These are phyloP conservation scores for Carex pumila DNA, from an alignment of 176 grass and related monocot genomes.

Conservation along the genomic window DNA sequence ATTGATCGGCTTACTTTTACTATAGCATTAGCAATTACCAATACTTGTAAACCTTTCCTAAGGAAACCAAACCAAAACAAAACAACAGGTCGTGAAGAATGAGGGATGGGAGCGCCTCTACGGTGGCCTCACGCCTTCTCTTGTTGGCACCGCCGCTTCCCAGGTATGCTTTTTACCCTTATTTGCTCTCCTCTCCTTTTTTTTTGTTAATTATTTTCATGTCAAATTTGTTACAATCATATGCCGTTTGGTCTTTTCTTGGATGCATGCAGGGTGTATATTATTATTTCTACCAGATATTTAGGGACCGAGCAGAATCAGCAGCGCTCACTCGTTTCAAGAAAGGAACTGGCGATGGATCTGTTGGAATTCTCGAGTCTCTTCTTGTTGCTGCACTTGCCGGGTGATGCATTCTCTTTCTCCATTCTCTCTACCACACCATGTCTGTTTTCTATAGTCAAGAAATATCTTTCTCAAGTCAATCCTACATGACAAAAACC, in stretches of 20 bases:
- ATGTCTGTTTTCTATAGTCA: neutral
- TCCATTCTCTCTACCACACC: neutral
- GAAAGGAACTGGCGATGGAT: slow-evolving; percentile 77
- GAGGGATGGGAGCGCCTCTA: slow-evolving; percentile 92
- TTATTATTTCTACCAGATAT: slow-evolving; percentile 98
- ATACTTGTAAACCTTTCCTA: too few species aligned
- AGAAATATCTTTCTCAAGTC: too few species aligned
- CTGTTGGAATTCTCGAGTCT: slow-evolving; percentile 80
- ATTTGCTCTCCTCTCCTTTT: neutral
- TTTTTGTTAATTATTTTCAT: too few species aligned
- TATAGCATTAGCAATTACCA: too few species aligned
- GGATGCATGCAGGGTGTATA: slow-evolving; percentile 62
- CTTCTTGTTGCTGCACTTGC: slow-evolving; percentile 76
- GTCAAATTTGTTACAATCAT: too few species aligned
- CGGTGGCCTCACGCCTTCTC: slow-evolving; percentile 66
- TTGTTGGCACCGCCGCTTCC: slow-evolving; percentile 73
- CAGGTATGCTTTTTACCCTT: slow-evolving; percentile 40
- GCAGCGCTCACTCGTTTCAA: slow-evolving; percentile 39
- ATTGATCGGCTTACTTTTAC: neutral
- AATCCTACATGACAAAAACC: too few species aligned
- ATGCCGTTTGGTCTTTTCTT: neutral
- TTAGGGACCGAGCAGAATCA: slow-evolving; percentile 59
- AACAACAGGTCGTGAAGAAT: slow-evolving; percentile 57
- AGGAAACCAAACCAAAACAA: too few species aligned
- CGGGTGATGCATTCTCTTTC: slow-evolving; percentile 41